phyloP scores from a whole-genome alignment of 2,329 filamentous ascomycete genomes.

The Cadophora gregata region DNA sequence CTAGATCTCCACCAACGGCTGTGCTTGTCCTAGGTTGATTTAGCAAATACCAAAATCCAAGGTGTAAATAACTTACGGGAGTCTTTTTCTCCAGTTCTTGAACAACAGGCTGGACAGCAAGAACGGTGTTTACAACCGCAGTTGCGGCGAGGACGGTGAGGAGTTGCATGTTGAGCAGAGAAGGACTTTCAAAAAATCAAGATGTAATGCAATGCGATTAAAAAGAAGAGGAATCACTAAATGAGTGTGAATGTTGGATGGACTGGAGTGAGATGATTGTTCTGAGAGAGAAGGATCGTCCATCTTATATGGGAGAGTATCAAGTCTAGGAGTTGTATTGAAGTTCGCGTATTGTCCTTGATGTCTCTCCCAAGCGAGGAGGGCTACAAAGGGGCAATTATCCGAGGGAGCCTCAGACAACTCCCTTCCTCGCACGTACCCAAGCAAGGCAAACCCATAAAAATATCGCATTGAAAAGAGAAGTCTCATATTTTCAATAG shows the following conservation, averaged over 20 bases:
- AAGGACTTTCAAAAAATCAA: background rate
- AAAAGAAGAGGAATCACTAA: background rate
- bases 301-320: background rate
- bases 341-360: background rate
- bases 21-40: background rate
- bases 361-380: slow-evolving; percentile 14
- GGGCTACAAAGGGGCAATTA: background rate
- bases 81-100: slow-evolving; percentile 22
- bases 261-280: background rate
- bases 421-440: background rate
- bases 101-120: slow-evolving; percentile 18
- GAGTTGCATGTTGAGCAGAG: slow-evolving; percentile 29
- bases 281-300: background rate
- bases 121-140: slow-evolving; percentile 23
- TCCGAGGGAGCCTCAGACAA: slow-evolving; percentile 12
- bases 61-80: background rate
- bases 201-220: too few relatives aligned
- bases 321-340: background rate
- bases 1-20: slow-evolving; percentile 13
- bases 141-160: slow-evolving; percentile 23
- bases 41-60: background rate
- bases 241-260: slow-evolving; percentile 2
- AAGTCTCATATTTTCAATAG: slow-evolving; percentile 18
- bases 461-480: background rate
- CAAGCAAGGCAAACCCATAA: slow-evolving; percentile 1